Evolutionary conservation across 2,329 filamentous ascomycete species (phyloP), one percentile per base, ranked within the genome.

Genomic region (Aspergillaceae sp.): DNA sequence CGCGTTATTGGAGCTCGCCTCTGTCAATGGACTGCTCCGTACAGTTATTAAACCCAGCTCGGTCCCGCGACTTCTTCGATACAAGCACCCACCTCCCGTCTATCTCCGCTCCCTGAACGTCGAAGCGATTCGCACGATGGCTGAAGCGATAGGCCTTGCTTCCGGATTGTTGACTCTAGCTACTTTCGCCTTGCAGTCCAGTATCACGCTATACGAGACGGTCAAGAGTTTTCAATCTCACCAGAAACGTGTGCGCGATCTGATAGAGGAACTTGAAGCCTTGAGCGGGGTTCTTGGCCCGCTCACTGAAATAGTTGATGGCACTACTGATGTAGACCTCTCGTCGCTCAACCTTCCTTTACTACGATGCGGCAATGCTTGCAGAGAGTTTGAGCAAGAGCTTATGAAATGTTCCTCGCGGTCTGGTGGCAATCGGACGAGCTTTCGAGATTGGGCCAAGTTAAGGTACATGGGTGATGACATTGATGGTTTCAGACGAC

Each of bases 371-470:
- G 64, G 65, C 36, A 65, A 67, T 49, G 64, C 69, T 29, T 75
- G 68, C 48, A 57, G 64, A 49, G 67, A 71, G 19, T 74, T 74
- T 52, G 53, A 65, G 44, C 40, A 62, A 44, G 62, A 68, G 51
- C 54, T 74, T 33, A 34, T 52, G 29, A 64, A 64, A 56, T 69
- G 55, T 47, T 58, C 56, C 33, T 56, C 58, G 37, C 63, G 57
- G 40, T 72, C 68, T 33, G 56, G 51, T 26, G 57, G 50, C 30
- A 55, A 51, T 48, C 57, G 63, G 44, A 59, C 62, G 26, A 74
- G 67, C 54, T 72, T 74, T 54, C 64, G 67, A 40, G 71, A 72
- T 51, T 74, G 68, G 71, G 66, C 68, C 4, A 69, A 60, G 53
- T 51, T 74, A 40, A 65, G 51, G 48, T 74, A 73, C 43, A 70